These are phyloP conservation scores for Truncatella angustata DNA, from an alignment of 2,329 filamentous ascomycete species.

Conservation along the genomic window DNA sequence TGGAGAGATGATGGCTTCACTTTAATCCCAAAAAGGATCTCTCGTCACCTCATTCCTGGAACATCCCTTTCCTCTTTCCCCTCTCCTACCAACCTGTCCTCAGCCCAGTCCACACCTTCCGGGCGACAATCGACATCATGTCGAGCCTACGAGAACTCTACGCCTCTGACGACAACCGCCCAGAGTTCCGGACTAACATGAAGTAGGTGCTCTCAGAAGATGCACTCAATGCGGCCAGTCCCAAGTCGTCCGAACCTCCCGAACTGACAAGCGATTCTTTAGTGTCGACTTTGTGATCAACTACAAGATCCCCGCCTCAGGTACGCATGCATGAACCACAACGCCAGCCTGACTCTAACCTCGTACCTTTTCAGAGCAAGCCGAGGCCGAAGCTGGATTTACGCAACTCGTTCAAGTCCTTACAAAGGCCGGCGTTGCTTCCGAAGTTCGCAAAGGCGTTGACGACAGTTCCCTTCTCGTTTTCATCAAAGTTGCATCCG, in stretches of 20 bases:
- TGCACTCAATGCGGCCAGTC: not conserved
- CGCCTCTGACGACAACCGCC: slow-evolving; percentile 24
- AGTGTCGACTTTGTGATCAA: slow-evolving; percentile 87
- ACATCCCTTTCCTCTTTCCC: not conserved
- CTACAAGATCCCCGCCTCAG: slow-evolving; percentile 68
- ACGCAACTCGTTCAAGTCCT: slow-evolving; percentile 74
- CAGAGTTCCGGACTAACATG: slow-evolving; percentile 27
- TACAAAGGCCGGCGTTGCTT: slow-evolving; percentile 75
- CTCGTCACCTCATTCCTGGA: not conserved
- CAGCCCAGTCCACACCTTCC: not conserved
- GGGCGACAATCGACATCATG: slow-evolving; percentile 18
- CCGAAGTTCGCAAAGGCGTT: slow-evolving; percentile 76
- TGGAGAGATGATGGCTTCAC: not conserved
- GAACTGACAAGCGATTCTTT: slow-evolving; percentile 14
- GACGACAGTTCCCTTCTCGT: slow-evolving; percentile 73
- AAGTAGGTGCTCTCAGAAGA: slow-evolving; percentile 12
- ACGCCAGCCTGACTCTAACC: not conserved
- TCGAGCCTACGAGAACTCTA: slow-evolving; percentile 23
- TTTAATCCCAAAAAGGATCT: slow-evolving; percentile 1
- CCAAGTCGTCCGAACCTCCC: not conserved
- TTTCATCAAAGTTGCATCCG: slow-evolving; percentile 77
- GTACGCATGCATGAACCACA: slow-evolving; percentile 39
- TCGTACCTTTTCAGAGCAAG: slow-evolving; percentile 51
- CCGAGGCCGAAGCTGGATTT: slow-evolving; percentile 71
- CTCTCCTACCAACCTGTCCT: not conserved